Percentiles rank a stretch among this genome's conserved stretches.
These are phyloP conservation scores for Cytospora piceae DNA, from an alignment of 2,329 filamentous ascomycete genomes.

Conservation along the genomic window DNA sequence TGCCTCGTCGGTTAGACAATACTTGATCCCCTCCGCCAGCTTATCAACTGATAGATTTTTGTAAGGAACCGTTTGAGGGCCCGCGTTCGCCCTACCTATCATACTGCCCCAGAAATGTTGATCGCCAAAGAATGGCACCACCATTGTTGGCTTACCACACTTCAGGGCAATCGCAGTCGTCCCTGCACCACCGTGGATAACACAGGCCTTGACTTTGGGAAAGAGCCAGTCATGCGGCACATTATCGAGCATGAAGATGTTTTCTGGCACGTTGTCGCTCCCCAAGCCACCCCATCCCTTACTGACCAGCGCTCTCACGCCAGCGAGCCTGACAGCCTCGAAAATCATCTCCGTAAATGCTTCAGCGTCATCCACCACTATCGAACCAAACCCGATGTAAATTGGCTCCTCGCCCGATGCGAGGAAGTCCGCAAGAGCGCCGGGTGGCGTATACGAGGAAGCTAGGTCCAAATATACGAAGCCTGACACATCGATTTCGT, in stretches of 20 bases:
- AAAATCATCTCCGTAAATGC: constrained; percentile 73
- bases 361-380: constrained; percentile 74
- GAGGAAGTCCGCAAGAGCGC: constrained; percentile 59
- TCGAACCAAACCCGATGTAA: constrained; percentile 78
- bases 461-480: constrained; percentile 78
- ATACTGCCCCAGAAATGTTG: constrained; percentile 79
- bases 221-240: constrained; percentile 80
- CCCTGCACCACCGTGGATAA: constrained; percentile 79
- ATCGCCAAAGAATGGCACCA: constrained; percentile 80
- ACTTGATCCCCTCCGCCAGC: constrained; percentile 71
- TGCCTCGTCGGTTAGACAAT: constrained; percentile 66
- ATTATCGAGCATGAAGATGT: constrained; percentile 73
- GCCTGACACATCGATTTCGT: constrained; percentile 73
- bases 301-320: constrained; percentile 72
- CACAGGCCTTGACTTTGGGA: constrained; percentile 65
- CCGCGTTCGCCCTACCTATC: constrained; percentile 66
- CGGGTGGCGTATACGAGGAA: constrained; percentile 61
- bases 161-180: constrained; percentile 76
- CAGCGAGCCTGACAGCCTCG: constrained; percentile 65
- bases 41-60: constrained; percentile 67
- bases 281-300: constrained; percentile 78
- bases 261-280: constrained; percentile 60
- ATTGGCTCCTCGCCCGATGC: constrained; percentile 60
- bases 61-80: constrained; percentile 69
- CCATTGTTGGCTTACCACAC: constrained; percentile 72